phyloP scores from a whole-genome alignment of 805 yeast genomes.

The Candida broadrunensis region DNA sequence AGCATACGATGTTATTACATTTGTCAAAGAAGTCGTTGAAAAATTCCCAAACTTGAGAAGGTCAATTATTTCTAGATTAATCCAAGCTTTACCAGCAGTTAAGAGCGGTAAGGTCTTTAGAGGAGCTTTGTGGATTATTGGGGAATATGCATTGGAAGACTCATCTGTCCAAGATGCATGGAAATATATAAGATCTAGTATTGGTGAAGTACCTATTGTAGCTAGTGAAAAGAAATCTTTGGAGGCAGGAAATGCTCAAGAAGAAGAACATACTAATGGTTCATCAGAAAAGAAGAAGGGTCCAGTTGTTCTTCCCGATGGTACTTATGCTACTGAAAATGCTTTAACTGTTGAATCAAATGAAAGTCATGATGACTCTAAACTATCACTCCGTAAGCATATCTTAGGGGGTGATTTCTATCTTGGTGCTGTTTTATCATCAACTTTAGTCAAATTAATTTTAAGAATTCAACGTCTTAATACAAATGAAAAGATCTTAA shows the following conservation, averaged over 20 bases:
- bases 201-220: constrained; percentile 90
- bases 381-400: constrained; percentile 77
- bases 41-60: constrained; percentile 79
- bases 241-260: constrained; percentile 23
- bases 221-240: constrained; percentile 57
- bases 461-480: constrained; percentile 66
- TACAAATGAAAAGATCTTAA: constrained; percentile 53
- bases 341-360: constrained; percentile 56
- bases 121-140: constrained; percentile 93
- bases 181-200: constrained; percentile 75
- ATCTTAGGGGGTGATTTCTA: constrained; percentile 87
- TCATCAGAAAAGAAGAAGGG: constrained; percentile 39
- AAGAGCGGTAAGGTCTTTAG: constrained; percentile 89
- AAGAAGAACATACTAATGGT: constrained; percentile 31
- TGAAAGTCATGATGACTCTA: constrained; percentile 33
- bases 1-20: constrained; percentile 86
- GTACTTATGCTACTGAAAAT: constrained; percentile 95
- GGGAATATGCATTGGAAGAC: constrained; percentile 81
- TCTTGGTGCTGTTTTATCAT: constrained; percentile 81
- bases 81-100: constrained; percentile 59
- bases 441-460: constrained; percentile 84
- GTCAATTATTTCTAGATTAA: constrained; percentile 60
- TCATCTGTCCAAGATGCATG: constrained; percentile 76
- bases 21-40: constrained; percentile 92
- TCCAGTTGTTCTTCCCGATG: constrained; percentile 94